Evolutionary conservation across 345 rosid species (phyloP), one percentile per base, ranked within the genome.

Genomic region (Anacardium occidentale): DNA sequence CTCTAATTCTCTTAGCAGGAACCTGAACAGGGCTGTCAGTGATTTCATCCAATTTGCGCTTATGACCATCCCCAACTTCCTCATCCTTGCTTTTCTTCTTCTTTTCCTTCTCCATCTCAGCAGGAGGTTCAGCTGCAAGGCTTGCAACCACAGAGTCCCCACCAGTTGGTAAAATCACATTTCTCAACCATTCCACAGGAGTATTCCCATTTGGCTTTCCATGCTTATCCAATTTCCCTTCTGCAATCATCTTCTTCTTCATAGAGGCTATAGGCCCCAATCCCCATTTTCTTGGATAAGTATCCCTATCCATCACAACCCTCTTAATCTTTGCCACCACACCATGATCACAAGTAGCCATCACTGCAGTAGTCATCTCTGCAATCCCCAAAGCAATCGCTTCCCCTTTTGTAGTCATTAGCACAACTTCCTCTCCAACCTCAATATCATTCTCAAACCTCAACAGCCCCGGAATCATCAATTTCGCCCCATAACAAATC

Each of bases 401-500:
- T 83, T 92, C 98, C 21, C 98, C 98, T 70, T 92, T 92, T 8
- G 98, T 92, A 13, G 98, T 90, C 98, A 92, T 92, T 65, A 92
- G 68, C 69, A 90, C 98, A 15, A 92, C 87, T 72, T 92, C 98
- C 62, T 87, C 92, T 17, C 96, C 94, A 25, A 81, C 84, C 84
- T 89, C 97, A 15, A 92, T 82, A 25, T 92, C 96, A 70, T 90
- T 90, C 85, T 92, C 98, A 22, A 90, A 92, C 74, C 96, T 89
- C 82, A 92, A 68, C 48, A 92, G 65, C 18, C 94, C 98, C 0
- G 98, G 98, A 83, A 92, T 88, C 98, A 92, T 90, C 77, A 89
- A 75, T 86, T 90, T 90, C 0, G 94, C 98, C 61, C 98, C 98
- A 11, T 92, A 92, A 75, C 98, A 92, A 72, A 92, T 89, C 0